Base-by-base conservation (phyloP, 768 basidiomycete genomes). In the Russula griseocarnosa region DNA sequence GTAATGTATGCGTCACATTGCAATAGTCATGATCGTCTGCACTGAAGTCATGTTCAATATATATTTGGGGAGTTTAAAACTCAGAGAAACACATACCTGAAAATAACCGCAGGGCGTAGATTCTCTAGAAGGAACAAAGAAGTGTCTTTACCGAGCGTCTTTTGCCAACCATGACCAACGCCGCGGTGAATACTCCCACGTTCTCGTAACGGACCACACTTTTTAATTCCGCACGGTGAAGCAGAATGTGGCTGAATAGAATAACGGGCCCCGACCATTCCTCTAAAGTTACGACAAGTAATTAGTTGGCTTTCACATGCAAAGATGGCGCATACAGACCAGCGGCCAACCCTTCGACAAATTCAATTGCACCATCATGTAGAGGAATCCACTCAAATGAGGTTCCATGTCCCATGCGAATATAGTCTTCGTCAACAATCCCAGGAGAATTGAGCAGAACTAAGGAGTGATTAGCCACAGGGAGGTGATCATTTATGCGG, bases 221-320 rank as follows among this genome's bases (percentile, higher is more conserved):
- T 8, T 87, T 87, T 5, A 81, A 81, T 61, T 90, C 89, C 0
- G 87, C 82, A 40, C 94, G 81, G 8, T 84, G 83, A 18, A 96
- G 78, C 5, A 94, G 94, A 52, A 96, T 93, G 72, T 97, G 94
- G 58, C 83, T 87, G 61, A 97, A n/a, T n/a, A n/a, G n/a, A n/a
- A n/a, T n/a, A n/a, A n/a, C n/a, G n/a, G n/a, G n/a, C n/a, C n/a
- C n/a, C n/a, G n/a, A n/a, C n/a, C n/a, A 79, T 28, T 54, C 62
- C 44, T 67, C 68, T 73, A 22, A 20, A 28, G 53, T 61, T 20
- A 20, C 9, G 18, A 14, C 51, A 5, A 22, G 32, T 3, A 7
- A 14, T 61, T 26, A 55, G 5, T n/a, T 30, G 20, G 16, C 20
- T 20, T 14, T n/a, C 13, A 9, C 10, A 26, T 3, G 26, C 22